A percentile compares a stretch with the other conserved stretches of the same genome.
phyloP scores from a whole-genome alignment of 2,329 filamentous ascomycete genomes.

The Cladosporium phlei region DNA sequence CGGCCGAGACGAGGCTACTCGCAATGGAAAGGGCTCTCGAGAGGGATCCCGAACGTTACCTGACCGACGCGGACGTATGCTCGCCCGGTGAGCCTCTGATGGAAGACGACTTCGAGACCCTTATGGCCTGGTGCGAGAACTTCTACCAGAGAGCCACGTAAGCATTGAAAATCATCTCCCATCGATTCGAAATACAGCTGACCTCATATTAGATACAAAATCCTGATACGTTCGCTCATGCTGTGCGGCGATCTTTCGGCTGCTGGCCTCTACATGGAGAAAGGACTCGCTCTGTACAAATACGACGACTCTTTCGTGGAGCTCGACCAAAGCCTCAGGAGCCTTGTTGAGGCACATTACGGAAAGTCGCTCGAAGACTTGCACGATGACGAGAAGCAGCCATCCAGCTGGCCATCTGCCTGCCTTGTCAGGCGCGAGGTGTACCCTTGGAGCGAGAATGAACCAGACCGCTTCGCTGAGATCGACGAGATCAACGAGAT shows the following conservation, averaged over 20 bases:
- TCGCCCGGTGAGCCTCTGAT: constrained; percentile 2
- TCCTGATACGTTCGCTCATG: constrained; percentile 6
- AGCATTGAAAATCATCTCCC: neutral
- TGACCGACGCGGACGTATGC: constrained; percentile 8
- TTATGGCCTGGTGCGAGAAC: constrained; percentile 12
- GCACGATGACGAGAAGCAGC: constrained; percentile 11
- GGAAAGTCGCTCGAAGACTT: constrained; percentile 3
- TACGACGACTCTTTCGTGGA: constrained; percentile 9
- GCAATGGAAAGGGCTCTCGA: constrained; percentile 9
- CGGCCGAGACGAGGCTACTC: constrained; percentile 2
- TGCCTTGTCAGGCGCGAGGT: constrained; percentile 63
- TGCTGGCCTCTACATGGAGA: constrained; percentile 13
- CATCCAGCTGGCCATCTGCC: constrained; percentile 57
- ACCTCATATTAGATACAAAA: constrained; percentile 1
- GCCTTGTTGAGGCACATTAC: constrained; percentile 1
- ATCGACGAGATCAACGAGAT: constrained; percentile 67
- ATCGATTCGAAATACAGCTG: neutral
- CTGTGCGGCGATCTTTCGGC: constrained; percentile 11
- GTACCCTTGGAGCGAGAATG: constrained; percentile 60
- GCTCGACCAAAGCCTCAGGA: constrained; percentile 1
- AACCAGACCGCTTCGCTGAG: constrained; percentile 53
- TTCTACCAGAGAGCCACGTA: constrained; percentile 10
- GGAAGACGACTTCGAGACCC: constrained; percentile 7
- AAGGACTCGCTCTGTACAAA: constrained; percentile 8
- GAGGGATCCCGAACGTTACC: constrained; percentile 6